Base-by-base conservation (phyloP, 2,329 filamentous ascomycete genomes). In the Tolypocladium sp. region DNA sequence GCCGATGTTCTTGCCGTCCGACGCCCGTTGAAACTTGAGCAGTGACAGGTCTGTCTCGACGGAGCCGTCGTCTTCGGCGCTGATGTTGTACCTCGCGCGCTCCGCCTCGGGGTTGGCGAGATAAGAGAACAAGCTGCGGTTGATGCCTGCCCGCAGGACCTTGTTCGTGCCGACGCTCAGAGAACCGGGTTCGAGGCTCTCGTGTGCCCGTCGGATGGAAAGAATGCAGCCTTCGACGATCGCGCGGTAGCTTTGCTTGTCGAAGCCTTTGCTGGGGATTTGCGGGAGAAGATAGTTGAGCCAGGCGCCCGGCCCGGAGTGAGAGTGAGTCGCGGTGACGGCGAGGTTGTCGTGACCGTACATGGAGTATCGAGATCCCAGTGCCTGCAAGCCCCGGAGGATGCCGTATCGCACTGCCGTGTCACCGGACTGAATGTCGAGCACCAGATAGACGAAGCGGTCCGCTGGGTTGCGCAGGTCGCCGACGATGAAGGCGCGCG, bases 211-310 rank as follows among this genome's bases (percentile, higher is more conserved):
- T 68, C 87, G 79, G 63, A 96, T 91, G 2, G 92, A 93, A 7
- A 90, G 75, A 6, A 95, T 71, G 7, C 90, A 88, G 3, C 92
- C 92, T 64, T 94, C 86, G 1, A 97, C 91, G 63, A 96, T 91
- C 42, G 92, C 92, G 63, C 86, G 82, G 69, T 94, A 96, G 67
- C 90, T 92, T 70, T 94, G 89, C 70, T 86, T 86, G 71, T 92
- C 83, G 67, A 96, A 96, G 0, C 92, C 92, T 61, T 88, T 82
- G 69, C 88, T 93, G 0, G 92, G 93, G 65, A 96, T 88, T 69
- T 96, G 92, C 12, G 92, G 92, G 17, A 97, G 78, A 12, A 96
- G 81, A 68, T 96, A 96, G 71, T 96, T 96, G 69, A 94, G 80
- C 91, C 91, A 97, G 20, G 89, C 92, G 4, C 90, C 92, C 0